A percentile compares a stretch with the other conserved stretches of the same genome.
Conservation (phyloP, 305 asterid species). For the Fraxinus floribunda region DNA sequence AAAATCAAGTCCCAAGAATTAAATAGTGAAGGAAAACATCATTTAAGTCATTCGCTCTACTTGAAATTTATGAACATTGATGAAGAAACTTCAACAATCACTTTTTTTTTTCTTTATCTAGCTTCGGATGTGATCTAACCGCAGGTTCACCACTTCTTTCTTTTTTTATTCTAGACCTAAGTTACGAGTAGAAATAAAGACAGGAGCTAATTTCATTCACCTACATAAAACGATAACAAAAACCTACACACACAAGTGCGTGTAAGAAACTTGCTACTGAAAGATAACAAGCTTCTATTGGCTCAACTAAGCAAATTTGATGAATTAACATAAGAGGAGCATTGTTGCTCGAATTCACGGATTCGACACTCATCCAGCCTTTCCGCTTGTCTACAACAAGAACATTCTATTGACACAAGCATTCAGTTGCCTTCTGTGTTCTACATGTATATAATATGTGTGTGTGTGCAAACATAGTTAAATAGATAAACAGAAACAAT, state of each 20-base stretch:
- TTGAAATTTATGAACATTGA: neutral
- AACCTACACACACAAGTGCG: neutral
- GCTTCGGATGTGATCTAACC: slow-evolving; percentile 4
- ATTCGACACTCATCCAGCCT: neutral
- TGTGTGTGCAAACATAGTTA: neutral
- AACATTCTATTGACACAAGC: neutral
- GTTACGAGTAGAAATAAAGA: neutral
- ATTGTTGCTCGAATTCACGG: neutral
- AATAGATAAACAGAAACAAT: slow-evolving; percentile 17
- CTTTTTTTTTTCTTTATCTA: neutral
- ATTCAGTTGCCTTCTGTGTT: neutral
- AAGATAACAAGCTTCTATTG: neutral
- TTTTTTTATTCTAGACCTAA: neutral
- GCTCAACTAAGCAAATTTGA: neutral
- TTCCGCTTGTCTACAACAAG: neutral
- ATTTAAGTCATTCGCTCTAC: neutral
- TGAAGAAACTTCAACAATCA: neutral
- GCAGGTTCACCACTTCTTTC: neutral
- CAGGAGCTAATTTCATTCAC: neutral
- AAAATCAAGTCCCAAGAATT: slow-evolving; percentile 14
- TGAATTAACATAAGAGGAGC: neutral
- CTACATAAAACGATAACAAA: neutral
- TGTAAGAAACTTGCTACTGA: neutral
- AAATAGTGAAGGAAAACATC: neutral
- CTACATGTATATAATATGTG: neutral